Evolutionary conservation across 768 basidiomycete genomes (phyloP).

Genomic region (Nevesoporus exiguus): DNA sequence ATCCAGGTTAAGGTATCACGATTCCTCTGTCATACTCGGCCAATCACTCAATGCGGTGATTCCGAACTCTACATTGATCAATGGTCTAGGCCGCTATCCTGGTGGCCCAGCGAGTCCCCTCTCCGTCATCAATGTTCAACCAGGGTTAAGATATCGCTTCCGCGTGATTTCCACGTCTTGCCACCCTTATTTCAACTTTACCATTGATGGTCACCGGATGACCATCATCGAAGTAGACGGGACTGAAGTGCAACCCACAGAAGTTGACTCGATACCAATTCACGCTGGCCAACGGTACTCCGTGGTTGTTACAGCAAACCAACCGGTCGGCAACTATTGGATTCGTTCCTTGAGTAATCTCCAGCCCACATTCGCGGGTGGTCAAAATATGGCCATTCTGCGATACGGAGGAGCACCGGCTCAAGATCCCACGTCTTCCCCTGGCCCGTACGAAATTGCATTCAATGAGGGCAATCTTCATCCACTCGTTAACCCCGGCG

Average conservation of each 20-base stretch:
- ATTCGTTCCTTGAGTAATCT: neutral
- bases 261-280: neutral
- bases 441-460: constrained; percentile 23
- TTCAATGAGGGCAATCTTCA: constrained; percentile 42
- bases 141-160: constrained; percentile 1
- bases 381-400: constrained; percentile 49
- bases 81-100: constrained; percentile 1
- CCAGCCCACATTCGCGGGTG: constrained; percentile 29
- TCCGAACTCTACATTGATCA: neutral
- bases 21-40: neutral
- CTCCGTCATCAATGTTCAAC: neutral
- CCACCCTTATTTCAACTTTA: constrained; percentile 1
- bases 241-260: neutral
- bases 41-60: neutral
- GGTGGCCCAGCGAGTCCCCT: neutral
- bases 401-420: constrained; percentile 44
- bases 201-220: constrained; percentile 6
- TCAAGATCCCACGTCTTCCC: constrained; percentile 44
- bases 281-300: constrained; percentile 3
- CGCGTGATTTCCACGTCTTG: neutral
- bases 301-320: neutral
- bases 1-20: neutral
- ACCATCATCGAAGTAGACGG: constrained; percentile 6
- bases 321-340: neutral
- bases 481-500: constrained; percentile 29